phyloP scores from a whole-genome alignment of 2,329 filamentous ascomycete genomes.

The Aspergillus transmontanensis region DNA sequence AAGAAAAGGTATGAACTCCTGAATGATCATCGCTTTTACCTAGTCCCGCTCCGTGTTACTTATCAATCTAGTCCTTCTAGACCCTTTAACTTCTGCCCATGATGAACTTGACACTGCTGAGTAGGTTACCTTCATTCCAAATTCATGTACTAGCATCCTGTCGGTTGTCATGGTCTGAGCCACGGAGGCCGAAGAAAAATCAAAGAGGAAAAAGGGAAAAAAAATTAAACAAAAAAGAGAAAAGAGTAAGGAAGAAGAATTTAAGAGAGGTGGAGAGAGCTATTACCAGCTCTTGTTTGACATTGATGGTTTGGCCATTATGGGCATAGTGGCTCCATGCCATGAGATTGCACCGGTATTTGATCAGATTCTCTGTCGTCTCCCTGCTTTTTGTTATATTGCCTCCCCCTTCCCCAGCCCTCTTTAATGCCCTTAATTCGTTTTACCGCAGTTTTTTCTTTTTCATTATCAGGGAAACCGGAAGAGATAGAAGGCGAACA shows the following conservation, averaged over 20 bases:
- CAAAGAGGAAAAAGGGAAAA: not conserved
- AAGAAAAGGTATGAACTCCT: constrained; percentile 70
- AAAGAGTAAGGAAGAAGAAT: not conserved
- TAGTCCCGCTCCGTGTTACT: constrained; percentile 7
- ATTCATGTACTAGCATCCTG: constrained; percentile 7
- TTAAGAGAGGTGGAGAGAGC: not conserved
- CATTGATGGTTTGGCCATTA: not conserved
- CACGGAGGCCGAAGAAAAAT: not conserved
- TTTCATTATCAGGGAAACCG: constrained; percentile 7
- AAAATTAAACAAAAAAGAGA: not conserved
- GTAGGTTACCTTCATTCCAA: constrained; percentile 44
- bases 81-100: constrained; percentile 79
- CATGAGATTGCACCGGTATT: constrained; percentile 6
- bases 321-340: not conserved
- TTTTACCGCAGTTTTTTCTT: constrained; percentile 10
- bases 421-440: constrained; percentile 13
- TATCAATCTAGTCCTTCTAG: constrained; percentile 55
- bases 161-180: not conserved
- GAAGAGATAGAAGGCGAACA: constrained; percentile 17
- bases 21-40: not conserved
- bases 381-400: constrained; percentile 4
- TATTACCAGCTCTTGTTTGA: not conserved
- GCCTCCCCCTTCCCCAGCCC: not conserved
- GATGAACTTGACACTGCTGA: constrained; percentile 97
- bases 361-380: not conserved